Percentiles rank a stretch among this genome's conserved stretches.
These are phyloP conservation scores for Trametes villosa DNA, from an alignment of 768 basidiomycete genomes.

Conservation along the genomic window DNA sequence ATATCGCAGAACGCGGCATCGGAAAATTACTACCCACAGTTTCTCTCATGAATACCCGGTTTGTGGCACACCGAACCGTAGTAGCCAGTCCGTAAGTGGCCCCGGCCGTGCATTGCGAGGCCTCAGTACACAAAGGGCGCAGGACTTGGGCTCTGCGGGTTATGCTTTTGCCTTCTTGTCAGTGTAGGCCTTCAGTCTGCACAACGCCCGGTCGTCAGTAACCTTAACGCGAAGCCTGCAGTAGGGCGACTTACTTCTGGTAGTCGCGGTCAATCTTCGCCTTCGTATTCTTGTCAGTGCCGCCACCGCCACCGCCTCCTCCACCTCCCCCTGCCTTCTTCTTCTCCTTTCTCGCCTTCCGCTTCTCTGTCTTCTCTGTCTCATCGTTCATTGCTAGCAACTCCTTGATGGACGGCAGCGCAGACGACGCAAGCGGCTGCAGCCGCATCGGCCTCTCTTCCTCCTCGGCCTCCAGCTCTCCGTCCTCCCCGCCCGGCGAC, in stretches of 20 bases:
- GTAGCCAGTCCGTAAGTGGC: too few relatives aligned
- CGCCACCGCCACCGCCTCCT: slow-evolving; percentile 33
- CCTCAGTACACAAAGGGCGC: neutral
- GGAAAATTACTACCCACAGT: too few relatives aligned
- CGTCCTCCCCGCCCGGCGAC: slow-evolving; percentile 33
- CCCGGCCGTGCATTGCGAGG: neutral
- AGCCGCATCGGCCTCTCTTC: slow-evolving; percentile 58
- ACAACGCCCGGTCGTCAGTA: neutral
- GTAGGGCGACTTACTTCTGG: slow-evolving; percentile 48
- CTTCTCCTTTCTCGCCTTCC: slow-evolving; percentile 78
- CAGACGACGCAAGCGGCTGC: slow-evolving; percentile 77
- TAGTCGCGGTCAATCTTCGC: slow-evolving; percentile 61
- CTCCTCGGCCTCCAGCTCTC: slow-evolving; percentile 48
- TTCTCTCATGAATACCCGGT: too few relatives aligned
- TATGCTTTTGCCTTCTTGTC: slow-evolving; percentile 33
- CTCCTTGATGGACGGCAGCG: slow-evolving; percentile 81
- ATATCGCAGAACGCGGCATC: too few relatives aligned
- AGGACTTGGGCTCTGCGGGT: neutral
- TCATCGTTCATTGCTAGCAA: slow-evolving; percentile 79
- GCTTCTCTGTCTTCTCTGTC: slow-evolving; percentile 65
- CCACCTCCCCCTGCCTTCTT: slow-evolving; percentile 53
- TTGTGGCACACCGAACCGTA: too few relatives aligned
- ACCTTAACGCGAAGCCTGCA: neutral
- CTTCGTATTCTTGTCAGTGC: slow-evolving; percentile 40
- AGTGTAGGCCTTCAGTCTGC: slow-evolving; percentile 37